Evolutionary conservation across 2,329 filamentous ascomycete species (phyloP), one percentile per base, ranked within the genome.

Genomic region (Pseudocercospora fuligena): DNA sequence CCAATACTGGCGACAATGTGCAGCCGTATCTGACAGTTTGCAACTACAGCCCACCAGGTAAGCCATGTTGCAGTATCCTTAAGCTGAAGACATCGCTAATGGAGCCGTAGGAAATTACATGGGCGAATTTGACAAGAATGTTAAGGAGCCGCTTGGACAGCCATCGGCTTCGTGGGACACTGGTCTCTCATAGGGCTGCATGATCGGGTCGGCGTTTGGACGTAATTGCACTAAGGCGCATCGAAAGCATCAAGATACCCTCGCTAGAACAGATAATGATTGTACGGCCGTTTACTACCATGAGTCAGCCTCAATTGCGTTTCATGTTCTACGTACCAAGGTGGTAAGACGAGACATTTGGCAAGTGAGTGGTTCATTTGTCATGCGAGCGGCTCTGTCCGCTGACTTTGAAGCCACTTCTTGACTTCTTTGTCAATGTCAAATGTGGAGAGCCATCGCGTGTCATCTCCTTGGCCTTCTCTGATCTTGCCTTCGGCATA

Each of bases 11-110:
- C 61, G 72, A 74, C 62, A 72, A 76, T 62, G 70, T 80, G 21
- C 64, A 83, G 49, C 80, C 88, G 11, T 88, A 87, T 81, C 92
- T 87, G 83, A 93, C 91, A 27, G 92, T 95, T 73, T 97, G 92
- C 89, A 94, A 97, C 86, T 97, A 97, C 83, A 83, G 81, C 72
- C 86, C 89, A 69, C 81, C 88, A 69, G 93, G 92, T 91, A 87
- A 80, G 87, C 64, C 1, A 31, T 21, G 46, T 27, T 19, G 25
- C 40, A 29, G 23, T 8, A n/a, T 19, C 25, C 40, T 14, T 40
- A 12, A 8, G 19, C 9, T 7, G 5, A 46, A 16, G 19, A 19
- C n/a, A 31, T 61, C 5, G 14, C 25, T 21, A 16, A 11, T 27
- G 27, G 25, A 31, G 23, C 27, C 27, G 9, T 27, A 69, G 69